phyloP scores from a whole-genome alignment of 768 basidiomycete species.

The Neoboletus magnificus region DNA sequence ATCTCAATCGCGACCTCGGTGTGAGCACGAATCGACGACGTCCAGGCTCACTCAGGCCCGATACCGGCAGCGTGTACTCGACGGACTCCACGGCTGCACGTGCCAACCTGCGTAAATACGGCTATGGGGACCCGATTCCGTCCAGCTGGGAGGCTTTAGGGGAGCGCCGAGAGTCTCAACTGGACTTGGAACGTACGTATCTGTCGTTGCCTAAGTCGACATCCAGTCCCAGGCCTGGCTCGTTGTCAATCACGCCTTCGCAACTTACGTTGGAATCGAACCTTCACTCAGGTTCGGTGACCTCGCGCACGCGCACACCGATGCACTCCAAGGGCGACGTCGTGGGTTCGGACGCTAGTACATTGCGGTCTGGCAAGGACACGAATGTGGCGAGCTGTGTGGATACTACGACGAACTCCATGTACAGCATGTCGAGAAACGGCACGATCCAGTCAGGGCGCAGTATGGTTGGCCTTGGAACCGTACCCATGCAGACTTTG shows the following conservation, averaged over 20 bases:
- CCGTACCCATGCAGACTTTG: neutral
- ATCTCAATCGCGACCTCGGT: constrained; percentile 1
- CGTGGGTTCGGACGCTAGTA: neutral
- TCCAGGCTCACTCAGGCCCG: constrained; percentile 2
- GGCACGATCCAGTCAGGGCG: constrained; percentile 7
- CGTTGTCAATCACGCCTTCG: constrained; percentile 5
- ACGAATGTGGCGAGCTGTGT: neutral
- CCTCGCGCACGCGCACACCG: constrained; percentile 1
- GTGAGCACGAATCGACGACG: neutral
- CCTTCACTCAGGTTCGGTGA: constrained; percentile 1
- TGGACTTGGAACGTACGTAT: constrained; percentile 7
- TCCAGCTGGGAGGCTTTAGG: constrained; percentile 25
- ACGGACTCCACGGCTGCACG: constrained; percentile 20
- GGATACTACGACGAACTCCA: neutral
- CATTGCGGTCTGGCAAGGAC: neutral
- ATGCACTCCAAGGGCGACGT: neutral
- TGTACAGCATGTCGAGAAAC: constrained; percentile 10
- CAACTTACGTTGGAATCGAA: constrained; percentile 3
- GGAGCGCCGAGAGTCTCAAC: constrained; percentile 11
- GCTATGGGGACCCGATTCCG: constrained; percentile 18
- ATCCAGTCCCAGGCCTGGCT: neutral
- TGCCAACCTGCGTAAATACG: constrained; percentile 25
- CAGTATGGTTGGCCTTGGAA: neutral
- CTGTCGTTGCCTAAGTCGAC: constrained; percentile 3
- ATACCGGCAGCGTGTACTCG: constrained; percentile 26